Evolutionary conservation across 2,329 filamentous ascomycete species (phyloP).

Genomic region (Colletotrichum lupini): DNA sequence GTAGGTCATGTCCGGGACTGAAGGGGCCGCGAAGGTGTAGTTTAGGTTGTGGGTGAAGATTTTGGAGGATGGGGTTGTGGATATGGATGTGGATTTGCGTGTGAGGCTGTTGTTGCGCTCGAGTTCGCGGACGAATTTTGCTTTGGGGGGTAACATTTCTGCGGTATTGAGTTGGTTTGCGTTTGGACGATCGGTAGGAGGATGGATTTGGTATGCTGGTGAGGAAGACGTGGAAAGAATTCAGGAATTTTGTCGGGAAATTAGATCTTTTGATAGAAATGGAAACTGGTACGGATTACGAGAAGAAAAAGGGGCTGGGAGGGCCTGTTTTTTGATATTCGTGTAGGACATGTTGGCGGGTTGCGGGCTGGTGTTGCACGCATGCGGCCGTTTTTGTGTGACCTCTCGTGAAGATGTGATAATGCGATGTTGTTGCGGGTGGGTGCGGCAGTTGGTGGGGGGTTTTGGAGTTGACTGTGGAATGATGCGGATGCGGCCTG

Average conservation of each 20-base stretch:
- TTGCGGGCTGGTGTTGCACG: background rate
- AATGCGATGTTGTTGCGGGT: background rate
- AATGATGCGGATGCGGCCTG: background rate
- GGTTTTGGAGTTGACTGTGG: background rate
- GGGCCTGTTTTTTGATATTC: background rate
- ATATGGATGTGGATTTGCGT: background rate
- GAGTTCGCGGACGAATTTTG: constrained; percentile 19
- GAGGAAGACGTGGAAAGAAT: background rate
- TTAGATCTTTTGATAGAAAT: background rate
- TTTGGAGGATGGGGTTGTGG: background rate
- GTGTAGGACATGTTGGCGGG: background rate
- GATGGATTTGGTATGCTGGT: background rate
- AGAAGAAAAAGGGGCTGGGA: background rate
- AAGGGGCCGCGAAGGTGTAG: background rate
- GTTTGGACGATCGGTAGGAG: too few species aligned
- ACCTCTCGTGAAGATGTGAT: background rate
- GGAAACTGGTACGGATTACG: too few species aligned
- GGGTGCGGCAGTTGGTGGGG: background rate
- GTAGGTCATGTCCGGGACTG: constrained; percentile 13
- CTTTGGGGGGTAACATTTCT: constrained; percentile 22
- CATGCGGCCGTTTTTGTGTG: constrained; percentile 4
- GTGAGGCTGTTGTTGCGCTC: background rate
- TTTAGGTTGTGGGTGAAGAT: background rate
- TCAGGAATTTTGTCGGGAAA: background rate
- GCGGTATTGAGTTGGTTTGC: too few species aligned